These are phyloP conservation scores for Calonectria fujianensis DNA, from an alignment of 2,329 filamentous ascomycete species.

Conservation along the genomic window DNA sequence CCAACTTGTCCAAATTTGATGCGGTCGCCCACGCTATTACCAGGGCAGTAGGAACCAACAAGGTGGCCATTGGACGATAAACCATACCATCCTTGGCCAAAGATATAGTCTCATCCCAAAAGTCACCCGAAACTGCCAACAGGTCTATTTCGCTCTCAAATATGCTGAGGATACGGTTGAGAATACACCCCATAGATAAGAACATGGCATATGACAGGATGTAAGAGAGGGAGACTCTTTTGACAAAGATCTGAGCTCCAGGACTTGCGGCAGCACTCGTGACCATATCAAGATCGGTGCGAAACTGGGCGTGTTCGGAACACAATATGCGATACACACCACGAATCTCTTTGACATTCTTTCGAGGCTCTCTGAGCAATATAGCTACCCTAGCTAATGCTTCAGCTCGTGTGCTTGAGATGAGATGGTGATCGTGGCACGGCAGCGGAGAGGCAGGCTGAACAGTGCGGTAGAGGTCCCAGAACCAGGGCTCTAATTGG, in stretches of 20 bases:
- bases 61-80: not conserved
- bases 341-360: not conserved
- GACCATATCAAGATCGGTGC: not conserved
- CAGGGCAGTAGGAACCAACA: not conserved
- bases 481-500: not conserved
- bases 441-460: not conserved
- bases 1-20: not conserved
- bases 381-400: not conserved
- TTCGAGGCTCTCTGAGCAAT: not conserved
- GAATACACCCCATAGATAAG: not conserved
- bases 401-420: not conserved
- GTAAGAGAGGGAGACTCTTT: not conserved
- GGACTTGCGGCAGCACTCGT: not conserved
- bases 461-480: not conserved
- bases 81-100: not conserved
- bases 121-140: not conserved
- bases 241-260: not conserved
- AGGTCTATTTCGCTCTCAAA: not conserved
- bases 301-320: not conserved
- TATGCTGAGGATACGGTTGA: not conserved
- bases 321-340: not conserved
- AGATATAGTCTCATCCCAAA: conserved; percentile 1
- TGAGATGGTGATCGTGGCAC: not conserved
- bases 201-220: not conserved
- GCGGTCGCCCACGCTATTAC: conserved; percentile 1